phyloP scores from a whole-genome alignment of 2,329 filamentous ascomycete species.

The Hypoxylon sp. region DNA sequence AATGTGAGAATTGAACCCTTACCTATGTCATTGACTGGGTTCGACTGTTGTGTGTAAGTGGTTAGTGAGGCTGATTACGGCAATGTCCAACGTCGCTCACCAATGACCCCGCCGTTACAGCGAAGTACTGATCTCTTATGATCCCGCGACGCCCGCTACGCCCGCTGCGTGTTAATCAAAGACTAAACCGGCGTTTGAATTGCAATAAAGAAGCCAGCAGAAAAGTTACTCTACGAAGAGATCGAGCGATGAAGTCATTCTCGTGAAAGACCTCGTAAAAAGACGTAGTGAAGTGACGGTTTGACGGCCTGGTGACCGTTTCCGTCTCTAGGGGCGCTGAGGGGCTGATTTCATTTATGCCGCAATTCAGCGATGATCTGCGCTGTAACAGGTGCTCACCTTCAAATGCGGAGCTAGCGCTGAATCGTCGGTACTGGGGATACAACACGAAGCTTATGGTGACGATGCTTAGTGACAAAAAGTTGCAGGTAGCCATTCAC shows the following conservation, averaged over 20 bases:
- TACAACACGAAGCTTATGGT: constrained; percentile 29
- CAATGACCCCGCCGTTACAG: constrained; percentile 36
- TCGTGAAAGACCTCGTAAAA: constrained; percentile 12
- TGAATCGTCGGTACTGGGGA: constrained; percentile 22
- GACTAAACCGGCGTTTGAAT: constrained; percentile 5
- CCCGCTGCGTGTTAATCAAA: constrained; percentile 21
- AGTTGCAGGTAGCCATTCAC: constrained; percentile 13
- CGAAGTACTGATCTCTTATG: constrained; percentile 19
- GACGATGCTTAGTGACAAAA: constrained; percentile 36
- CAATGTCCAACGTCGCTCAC: constrained; percentile 34
- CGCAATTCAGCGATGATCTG: constrained; percentile 32
- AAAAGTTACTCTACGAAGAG: constrained; percentile 1
- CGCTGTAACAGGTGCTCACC: constrained; percentile 28
- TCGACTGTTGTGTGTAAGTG: constrained; percentile 16
- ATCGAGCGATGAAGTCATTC: constrained; percentile 40
- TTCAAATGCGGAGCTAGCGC: constrained; percentile 24
- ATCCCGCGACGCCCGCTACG: constrained; percentile 26
- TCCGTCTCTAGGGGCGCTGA: constrained; percentile 9
- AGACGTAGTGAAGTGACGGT: constrained; percentile 8
- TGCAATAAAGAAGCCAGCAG: constrained; percentile 19
- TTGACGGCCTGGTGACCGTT: constrained; percentile 13
- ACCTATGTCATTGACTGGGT: constrained; percentile 36
- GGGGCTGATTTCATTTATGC: constrained; percentile 24
- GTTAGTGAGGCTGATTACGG: constrained; percentile 40
- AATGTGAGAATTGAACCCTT: constrained; percentile 27